phyloP scores from a whole-genome alignment of 306 rosid species.

The Quillaja saponaria region DNA sequence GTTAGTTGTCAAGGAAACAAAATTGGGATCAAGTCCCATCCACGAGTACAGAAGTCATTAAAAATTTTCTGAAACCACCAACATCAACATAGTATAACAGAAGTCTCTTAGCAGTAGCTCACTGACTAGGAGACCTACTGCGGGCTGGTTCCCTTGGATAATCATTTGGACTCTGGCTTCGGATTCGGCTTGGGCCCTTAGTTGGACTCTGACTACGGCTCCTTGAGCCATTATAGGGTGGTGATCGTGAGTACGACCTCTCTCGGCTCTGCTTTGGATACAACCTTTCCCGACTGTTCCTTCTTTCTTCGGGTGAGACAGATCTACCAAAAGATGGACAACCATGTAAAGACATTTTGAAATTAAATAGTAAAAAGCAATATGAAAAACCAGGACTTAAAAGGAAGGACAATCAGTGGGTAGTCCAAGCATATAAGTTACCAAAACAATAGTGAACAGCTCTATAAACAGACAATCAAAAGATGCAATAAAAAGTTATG shows the following conservation, averaged over 20 bases:
- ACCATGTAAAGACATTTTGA: background rate
- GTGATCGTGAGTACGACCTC: constrained; percentile 60
- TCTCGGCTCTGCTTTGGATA: constrained; percentile 46
- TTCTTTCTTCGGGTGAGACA: constrained; percentile 66
- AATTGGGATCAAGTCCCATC: background rate
- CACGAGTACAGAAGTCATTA: background rate
- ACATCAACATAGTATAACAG: constrained; percentile 17
- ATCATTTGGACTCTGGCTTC: constrained; percentile 46
- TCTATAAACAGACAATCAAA: no score
- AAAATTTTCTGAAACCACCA: constrained; percentile 10
- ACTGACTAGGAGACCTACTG: constrained; percentile 65
- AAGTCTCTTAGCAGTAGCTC: constrained; percentile 26
- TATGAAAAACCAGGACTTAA: no score
- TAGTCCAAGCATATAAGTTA: no score
- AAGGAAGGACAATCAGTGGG: no score
- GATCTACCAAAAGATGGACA: constrained; percentile 52
- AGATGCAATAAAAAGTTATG: no score
- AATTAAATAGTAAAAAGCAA: no score
- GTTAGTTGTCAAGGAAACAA: no score
- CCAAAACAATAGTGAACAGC: no score
- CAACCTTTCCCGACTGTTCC: constrained; percentile 64
- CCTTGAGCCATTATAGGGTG: constrained; percentile 58
- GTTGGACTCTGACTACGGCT: constrained; percentile 71
- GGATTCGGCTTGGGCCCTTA: constrained; percentile 58
- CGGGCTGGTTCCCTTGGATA: constrained; percentile 50